These are phyloP conservation scores for Thelonectria rubi DNA, from an alignment of 2,329 filamentous ascomycete genomes.

Conservation along the genomic window DNA sequence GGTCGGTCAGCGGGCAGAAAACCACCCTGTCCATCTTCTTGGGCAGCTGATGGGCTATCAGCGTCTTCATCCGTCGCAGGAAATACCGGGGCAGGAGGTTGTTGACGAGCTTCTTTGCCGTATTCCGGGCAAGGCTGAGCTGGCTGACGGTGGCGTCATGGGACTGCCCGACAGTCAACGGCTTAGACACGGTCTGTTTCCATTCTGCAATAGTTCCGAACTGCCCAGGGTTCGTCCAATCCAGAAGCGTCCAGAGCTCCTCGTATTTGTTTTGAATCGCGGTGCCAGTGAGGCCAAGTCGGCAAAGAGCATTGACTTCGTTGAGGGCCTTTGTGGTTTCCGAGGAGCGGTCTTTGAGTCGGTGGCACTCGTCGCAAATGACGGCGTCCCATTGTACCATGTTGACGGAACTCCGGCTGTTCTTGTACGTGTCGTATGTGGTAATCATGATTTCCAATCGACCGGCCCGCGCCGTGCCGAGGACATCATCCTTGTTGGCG, in stretches of 20 bases:
- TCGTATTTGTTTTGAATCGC: conserved; percentile 99
- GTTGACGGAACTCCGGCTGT: conserved; percentile 78
- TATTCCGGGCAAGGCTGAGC: conserved; percentile 81
- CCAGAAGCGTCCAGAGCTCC: conserved; percentile 93
- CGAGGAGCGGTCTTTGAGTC: conserved; percentile 81
- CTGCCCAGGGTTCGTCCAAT: conserved; percentile 91
- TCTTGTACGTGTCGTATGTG: conserved; percentile 90
- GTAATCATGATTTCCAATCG: conserved; percentile 91
- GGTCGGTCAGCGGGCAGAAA: conserved; percentile 88
- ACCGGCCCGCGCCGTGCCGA: conserved; percentile 78
- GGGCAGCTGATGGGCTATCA: conserved; percentile 91
- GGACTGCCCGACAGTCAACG: conserved; percentile 86
- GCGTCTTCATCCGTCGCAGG: conserved; percentile 87
- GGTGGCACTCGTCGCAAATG: conserved; percentile 93
- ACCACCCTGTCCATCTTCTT: conserved; percentile 95
- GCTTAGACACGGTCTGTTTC: conserved; percentile 79
- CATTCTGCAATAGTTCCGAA: conserved; percentile 74
- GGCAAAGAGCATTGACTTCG: conserved; percentile 87
- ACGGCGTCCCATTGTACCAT: conserved; percentile 92
- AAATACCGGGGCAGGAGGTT: conserved; percentile 92
- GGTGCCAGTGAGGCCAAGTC: conserved; percentile 92
- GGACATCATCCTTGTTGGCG: conserved; percentile 69
- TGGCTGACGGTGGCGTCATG: conserved; percentile 89
- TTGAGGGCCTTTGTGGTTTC: conserved; percentile 88
- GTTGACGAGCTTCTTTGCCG: conserved; percentile 83